phyloP scores from a whole-genome alignment of 1,139 yeast genomes.

The Taphrina confusa region DNA sequence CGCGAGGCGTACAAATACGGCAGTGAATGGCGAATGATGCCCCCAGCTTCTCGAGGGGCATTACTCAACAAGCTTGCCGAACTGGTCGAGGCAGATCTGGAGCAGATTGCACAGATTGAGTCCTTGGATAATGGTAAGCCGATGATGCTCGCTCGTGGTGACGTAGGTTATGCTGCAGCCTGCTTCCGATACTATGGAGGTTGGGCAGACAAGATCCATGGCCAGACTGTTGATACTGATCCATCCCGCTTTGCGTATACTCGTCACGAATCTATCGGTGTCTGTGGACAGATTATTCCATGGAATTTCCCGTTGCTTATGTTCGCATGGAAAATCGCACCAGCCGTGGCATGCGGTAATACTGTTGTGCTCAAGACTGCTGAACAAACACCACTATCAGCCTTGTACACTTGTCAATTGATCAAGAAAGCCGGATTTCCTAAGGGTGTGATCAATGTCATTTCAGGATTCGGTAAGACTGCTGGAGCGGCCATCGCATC shows the following conservation, averaged over 20 bases:
- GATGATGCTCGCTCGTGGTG: constrained; percentile 57
- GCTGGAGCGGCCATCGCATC: constrained; percentile 73
- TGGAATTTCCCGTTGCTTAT: constrained; percentile 87
- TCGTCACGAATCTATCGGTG: constrained; percentile 78
- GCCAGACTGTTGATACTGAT: constrained; percentile 66
- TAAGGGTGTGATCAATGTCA: constrained; percentile 72
- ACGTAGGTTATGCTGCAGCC: constrained; percentile 62
- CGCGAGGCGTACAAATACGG: constrained; percentile 60
- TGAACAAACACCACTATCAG: constrained; percentile 80
- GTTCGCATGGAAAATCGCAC: constrained; percentile 85
- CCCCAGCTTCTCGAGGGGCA: constrained; percentile 55
- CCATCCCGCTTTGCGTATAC: constrained; percentile 69
- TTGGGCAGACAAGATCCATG: constrained; percentile 80
- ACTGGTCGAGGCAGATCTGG: constrained; percentile 55
- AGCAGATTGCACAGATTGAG: constrained; percentile 59
- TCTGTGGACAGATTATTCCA: constrained; percentile 78
- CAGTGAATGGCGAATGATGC: constrained; percentile 53
- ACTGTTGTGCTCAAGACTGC: constrained; percentile 78
- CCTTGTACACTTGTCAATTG: constrained; percentile 62
- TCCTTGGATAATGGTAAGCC: constrained; percentile 66
- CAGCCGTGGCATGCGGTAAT: constrained; percentile 81
- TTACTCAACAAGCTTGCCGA: constrained; percentile 57
- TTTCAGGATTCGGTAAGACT: constrained; percentile 75
- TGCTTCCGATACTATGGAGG: constrained; percentile 76
- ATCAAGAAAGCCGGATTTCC: constrained; percentile 74